Base-by-base conservation (phyloP, 2,329 filamentous ascomycete species). In the Microascus cirrosus region DNA sequence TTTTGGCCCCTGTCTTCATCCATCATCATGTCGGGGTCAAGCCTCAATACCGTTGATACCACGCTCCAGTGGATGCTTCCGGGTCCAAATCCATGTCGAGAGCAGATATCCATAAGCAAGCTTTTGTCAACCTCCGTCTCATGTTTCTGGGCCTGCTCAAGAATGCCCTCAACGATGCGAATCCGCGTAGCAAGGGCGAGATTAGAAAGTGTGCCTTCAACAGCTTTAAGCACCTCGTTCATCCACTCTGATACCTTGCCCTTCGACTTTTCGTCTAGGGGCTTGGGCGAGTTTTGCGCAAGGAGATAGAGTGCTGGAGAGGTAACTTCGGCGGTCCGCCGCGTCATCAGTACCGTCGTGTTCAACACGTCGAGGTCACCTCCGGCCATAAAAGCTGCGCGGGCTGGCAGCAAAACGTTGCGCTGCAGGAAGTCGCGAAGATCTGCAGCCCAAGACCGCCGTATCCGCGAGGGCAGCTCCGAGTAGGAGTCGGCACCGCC, bases 371-470 rank as follows among this genome's bases (percentile, higher is more conserved):
- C 72, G 48, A 77, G 66, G 28, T 72, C 71, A 45, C 70, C 69
- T 24, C 70, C 70, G 58, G 71, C 74, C 18, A 78, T 61, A 59
- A 78, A 83, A 1, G 69, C 67, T 1, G 75, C 71, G 59, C 77
- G 74, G 1, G 77, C 75, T 0, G 80, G 80, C 1, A 80, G 71
- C 53, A 82, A 73, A 58, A 84, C 68, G 62, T 75, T 79, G 35
- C 72, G 72, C 52, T 74, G 74, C 62, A 83, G 69, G 54, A 83
- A 79, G 2, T 66, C 70, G 55, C 75, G 72, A 1, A 83, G 66
- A 51, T 77, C 75, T 3, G 65, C 64, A 1, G 68, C 66, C 81
- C 81, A 84, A 2, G 56, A 18, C 3, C 36, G 22, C 45, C 57
- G 57, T n/a, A 60, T 54, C 15, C 48, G 35, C 2, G 53, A 15